Base-by-base conservation (phyloP, 345 rosid genomes). In the Cardamine chenopodiifolia region DNA sequence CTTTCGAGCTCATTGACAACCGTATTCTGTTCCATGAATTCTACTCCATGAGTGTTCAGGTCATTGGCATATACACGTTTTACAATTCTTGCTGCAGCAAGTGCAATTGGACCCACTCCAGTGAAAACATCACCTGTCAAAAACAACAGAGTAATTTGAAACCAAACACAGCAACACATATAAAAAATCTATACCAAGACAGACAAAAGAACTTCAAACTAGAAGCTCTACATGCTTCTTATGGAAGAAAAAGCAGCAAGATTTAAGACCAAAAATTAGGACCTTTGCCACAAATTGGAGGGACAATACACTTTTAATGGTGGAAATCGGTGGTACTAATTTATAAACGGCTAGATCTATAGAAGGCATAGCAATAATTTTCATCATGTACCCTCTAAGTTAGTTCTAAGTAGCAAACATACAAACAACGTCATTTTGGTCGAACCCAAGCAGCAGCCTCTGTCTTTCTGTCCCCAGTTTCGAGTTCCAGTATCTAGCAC, bases 401-500 rank as follows among this genome's bases (percentile, higher is more conserved):
- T 58, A 66, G 55, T 19, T 40, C 79, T 71, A 74, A 79, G 73
- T 67, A 48, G 79, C 79, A 81, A 80, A 82, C 90, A 71, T 88
- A 91, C 96, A 89, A 44, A 93, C 84, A 76, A 93, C 94, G 57
- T 91, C 98, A 32, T 71, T 74, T 72, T 53, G 83, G 42, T 85
- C 81, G 73, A 93, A 89, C 64, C 81, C 83, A 57, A 74, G 77
- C 32, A 93, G 75, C 75, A 93, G 91, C 69, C 91, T 87, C 72
- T 82, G 98, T 82, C 98, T 86, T 75, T 93, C 97, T 53, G 91
- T 89, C 69, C 82, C 91, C 55, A 93, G 93, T 82, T 92, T 89
- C 10, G 98, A 91, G 81, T 87, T 93, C 98, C 98, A 93, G 81
- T 89, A 93, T 65, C 98, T 78, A 84, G 87, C 82, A 80, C 34